A percentile compares a stretch with the other conserved stretches of the same genome.
Conservation (phyloP, 2,329 filamentous ascomycete species). For the Neopestalotiopsis sp. region DNA sequence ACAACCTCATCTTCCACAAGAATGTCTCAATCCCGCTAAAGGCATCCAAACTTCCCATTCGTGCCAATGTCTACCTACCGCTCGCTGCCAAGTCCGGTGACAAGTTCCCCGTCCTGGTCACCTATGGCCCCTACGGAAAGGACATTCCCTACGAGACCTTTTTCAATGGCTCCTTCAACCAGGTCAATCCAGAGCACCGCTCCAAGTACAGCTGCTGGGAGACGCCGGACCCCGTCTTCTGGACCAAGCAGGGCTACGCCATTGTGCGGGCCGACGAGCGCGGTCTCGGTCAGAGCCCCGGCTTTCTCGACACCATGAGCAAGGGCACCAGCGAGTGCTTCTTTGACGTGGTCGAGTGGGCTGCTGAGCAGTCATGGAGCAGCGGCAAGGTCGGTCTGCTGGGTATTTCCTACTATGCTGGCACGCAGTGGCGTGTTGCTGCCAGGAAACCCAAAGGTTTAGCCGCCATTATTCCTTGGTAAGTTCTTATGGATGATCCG, state of each 20-base stretch:
- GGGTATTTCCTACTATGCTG: slow-evolving; percentile 54
- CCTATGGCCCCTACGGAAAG: slow-evolving; percentile 77
- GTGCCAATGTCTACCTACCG: slow-evolving; percentile 45
- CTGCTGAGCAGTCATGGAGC: slow-evolving; percentile 51
- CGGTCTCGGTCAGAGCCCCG: slow-evolving; percentile 52
- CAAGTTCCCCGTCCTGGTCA: slow-evolving; percentile 65
- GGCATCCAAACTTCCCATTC: slow-evolving; percentile 34
- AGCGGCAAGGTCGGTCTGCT: slow-evolving; percentile 53
- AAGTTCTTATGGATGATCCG: slow-evolving; percentile 1
- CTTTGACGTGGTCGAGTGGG: slow-evolving; percentile 56
- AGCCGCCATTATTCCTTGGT: slow-evolving; percentile 51
- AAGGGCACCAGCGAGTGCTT: slow-evolving; percentile 52
- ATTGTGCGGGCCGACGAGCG: slow-evolving; percentile 59
- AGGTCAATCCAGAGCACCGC: slow-evolving; percentile 59
- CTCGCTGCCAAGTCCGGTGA: slow-evolving; percentile 32
- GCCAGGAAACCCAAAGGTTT: slow-evolving; percentile 51
- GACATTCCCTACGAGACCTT: slow-evolving; percentile 67
- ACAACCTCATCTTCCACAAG: slow-evolving; percentile 35
- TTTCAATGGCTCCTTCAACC: slow-evolving; percentile 44
- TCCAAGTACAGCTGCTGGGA: slow-evolving; percentile 63
- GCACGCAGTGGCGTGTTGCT: slow-evolving; percentile 54
- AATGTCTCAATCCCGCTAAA: slow-evolving; percentile 40
- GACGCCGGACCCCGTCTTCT: slow-evolving; percentile 61
- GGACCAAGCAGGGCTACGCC: slow-evolving; percentile 59
- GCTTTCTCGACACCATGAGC: slow-evolving; percentile 55